Percentiles rank a stretch among this genome's conserved stretches.
Evolutionary conservation across 495 filamentous ascomycete genomes (phyloP).

Genomic region (Sordaria brevicollis): DNA sequence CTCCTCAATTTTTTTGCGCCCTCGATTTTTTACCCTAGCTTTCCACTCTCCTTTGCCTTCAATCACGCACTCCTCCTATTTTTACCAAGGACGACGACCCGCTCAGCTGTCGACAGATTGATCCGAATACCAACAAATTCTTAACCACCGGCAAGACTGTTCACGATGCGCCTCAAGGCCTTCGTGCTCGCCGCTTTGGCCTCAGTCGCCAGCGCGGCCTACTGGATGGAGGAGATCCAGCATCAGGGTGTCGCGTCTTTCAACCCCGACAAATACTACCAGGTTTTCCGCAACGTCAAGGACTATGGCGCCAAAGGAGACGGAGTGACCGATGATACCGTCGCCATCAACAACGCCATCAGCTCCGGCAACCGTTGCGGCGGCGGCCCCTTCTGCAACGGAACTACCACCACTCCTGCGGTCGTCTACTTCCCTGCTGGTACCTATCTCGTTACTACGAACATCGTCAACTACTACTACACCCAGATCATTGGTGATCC

Average conservation of each 20-base stretch:
- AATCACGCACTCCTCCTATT: not conserved
- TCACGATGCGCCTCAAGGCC: not conserved
- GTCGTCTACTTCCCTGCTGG: constrained; percentile 62
- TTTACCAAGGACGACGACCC: not conserved
- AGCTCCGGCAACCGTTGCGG: constrained; percentile 62
- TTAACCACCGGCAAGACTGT: not conserved
- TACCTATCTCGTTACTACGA: constrained; percentile 47
- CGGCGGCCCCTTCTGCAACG: constrained; percentile 57
- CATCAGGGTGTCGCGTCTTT: constrained; percentile 39
- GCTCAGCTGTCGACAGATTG: not conserved
- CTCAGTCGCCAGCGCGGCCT: constrained; percentile 16
- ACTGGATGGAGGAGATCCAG: constrained; percentile 36
- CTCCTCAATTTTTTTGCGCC: not conserved
- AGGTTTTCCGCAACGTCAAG: constrained; percentile 72
- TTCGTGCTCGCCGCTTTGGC: not conserved
- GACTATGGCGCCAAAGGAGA: constrained; percentile 71
- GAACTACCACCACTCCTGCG: constrained; percentile 60
- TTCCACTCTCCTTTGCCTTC: not conserved
- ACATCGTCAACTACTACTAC: constrained; percentile 55
- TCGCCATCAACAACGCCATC: constrained; percentile 55
- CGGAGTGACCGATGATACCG: constrained; percentile 28
- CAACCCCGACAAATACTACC: constrained; percentile 26
- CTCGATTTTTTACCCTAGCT: not conserved
- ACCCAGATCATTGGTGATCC: constrained; percentile 54
- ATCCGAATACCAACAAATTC: not conserved